Percentiles rank a stretch among this genome's conserved stretches.
Conservation (phyloP, 768 basidiomycete genomes). For the Termitomyces sp. region DNA sequence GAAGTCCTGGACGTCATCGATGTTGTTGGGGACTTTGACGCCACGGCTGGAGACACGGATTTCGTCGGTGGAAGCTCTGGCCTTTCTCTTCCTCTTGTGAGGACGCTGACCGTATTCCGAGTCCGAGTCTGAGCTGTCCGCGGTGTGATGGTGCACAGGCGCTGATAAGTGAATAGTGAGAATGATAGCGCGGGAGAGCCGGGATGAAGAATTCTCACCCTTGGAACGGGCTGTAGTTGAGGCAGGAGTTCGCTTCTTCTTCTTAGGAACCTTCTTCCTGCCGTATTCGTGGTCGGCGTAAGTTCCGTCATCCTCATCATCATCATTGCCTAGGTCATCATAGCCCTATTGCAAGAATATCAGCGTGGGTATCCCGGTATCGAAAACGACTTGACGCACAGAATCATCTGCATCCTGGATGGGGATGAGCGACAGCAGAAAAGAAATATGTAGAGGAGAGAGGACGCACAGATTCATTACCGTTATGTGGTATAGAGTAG, state of each 20-base stretch:
- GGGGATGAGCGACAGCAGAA: constrained; percentile 14
- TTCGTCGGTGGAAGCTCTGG: constrained; percentile 57
- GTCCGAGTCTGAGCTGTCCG: constrained; percentile 70
- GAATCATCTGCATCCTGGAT: constrained; percentile 53
- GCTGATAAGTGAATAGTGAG: constrained; percentile 26
- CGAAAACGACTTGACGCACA: constrained; percentile 36
- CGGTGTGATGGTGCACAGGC: constrained; percentile 49
- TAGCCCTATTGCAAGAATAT: constrained; percentile 34
- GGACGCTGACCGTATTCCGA: constrained; percentile 84
- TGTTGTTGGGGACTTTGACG: constrained; percentile 79
- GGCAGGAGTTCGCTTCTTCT: constrained; percentile 57
- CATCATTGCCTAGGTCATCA: constrained; percentile 58
- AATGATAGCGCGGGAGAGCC: constrained; percentile 11
- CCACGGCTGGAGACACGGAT: constrained; percentile 76
- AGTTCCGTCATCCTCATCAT: constrained; percentile 70
- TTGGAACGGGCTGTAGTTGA: constrained; percentile 49
- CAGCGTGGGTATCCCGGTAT: constrained; percentile 4
- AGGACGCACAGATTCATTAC: constrained; percentile 37
- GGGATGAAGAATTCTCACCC: constrained; percentile 35
- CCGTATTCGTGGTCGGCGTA: constrained; percentile 77
- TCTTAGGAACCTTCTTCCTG: constrained; percentile 64
- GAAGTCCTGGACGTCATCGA: constrained; percentile 78
- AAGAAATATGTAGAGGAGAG: background rate
- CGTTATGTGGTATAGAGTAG: constrained; percentile 30
- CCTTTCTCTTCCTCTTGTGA: constrained; percentile 78